Evolutionary conservation across 2,329 filamentous ascomycete species (phyloP), one percentile per base, ranked within the genome.

Genomic region (Magnaporthiopsis rhizophila): DNA sequence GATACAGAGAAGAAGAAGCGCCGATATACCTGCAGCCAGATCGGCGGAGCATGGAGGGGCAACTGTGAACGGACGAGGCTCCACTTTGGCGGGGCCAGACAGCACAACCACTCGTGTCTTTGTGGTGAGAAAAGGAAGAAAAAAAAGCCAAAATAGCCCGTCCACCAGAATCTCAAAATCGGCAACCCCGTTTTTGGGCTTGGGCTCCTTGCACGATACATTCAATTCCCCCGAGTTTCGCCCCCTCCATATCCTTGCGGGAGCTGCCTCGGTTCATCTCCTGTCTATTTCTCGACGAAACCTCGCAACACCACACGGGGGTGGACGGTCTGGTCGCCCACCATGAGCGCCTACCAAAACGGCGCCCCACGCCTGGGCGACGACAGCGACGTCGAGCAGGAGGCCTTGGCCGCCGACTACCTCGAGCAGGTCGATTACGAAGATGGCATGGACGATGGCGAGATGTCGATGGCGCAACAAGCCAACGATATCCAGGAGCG

Each of bases 361-460:
- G 83, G 83, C 73, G 79, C 79, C 73, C 76, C 81, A 74, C 84
- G 86, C 76, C 78, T 86, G 66, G 87, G 87, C 72, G 90, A 94
- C 78, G 92, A 96, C 76, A 96, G 92, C 74, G 95, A 98, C 77
- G 90, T 91, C 69, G 93, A 97, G 81, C 94, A 98, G 84, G 95
- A 98, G 81, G 90, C 90, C 72, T 86, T 99, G 70, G 95, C 92
- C 72, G 92, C 92, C 79, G 92, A 98, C 80, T 97, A 97, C 85
- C 89, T 88, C 76, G 92, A 97, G 81, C 94, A 97, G 79, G 91
- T 97, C 71, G 92, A 95, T 76, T 97, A 94, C 74, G 91, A 96
- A 73, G 92, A 93, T 75, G 88, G 89, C 71, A 87, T 92, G 79
- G 88, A 89, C 68, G 90, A 96, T 70, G 80, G 96, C 71, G 92